phyloP scores from a whole-genome alignment of 352 stramenopile genomes.

The Phytopythium ostracodes region DNA sequence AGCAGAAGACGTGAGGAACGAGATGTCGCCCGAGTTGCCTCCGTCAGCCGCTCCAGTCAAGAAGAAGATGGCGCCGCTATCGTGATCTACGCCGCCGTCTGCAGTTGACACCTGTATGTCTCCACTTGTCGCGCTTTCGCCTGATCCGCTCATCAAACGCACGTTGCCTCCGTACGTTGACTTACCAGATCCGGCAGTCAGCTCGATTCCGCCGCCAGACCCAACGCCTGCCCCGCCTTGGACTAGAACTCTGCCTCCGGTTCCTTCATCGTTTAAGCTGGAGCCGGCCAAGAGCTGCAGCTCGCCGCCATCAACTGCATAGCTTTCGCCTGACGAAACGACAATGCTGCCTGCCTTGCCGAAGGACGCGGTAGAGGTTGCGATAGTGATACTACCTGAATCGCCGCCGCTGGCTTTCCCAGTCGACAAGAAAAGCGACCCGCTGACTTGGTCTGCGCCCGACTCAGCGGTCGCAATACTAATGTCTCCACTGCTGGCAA shows the following conservation, averaged over 20 bases:
- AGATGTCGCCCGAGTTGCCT: conserved; percentile 27
- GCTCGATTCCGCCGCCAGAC: conserved; percentile 20
- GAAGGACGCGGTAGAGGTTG: conserved; percentile 13
- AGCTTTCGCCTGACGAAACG: conserved; percentile 19
- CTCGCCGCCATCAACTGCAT: conserved; percentile 16
- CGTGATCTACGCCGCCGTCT: conserved; percentile 16
- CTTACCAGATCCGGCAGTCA: conserved; percentile 23
- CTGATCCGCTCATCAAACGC: conserved; percentile 23
- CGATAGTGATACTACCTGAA: conserved; percentile 23
- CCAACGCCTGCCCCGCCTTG: conserved; percentile 25
- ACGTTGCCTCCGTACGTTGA: conserved; percentile 20
- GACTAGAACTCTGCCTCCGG: conserved; percentile 23
- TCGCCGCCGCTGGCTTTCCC: conserved; percentile 15
- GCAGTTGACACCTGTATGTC: conserved; percentile 22
- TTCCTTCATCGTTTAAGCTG: conserved; percentile 21
- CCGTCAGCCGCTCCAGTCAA: conserved; percentile 26
- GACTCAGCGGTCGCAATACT: conserved; percentile 19
- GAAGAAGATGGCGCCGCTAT: conserved; percentile 24
- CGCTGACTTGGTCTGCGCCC: conserved; percentile 16
- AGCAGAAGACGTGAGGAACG: conserved; percentile 20
- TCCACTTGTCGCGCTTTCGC: conserved; percentile 22
- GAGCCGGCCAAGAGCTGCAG: conserved; percentile 22
- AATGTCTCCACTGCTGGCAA: conserved; percentile 23
- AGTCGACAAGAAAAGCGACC: conserved; percentile 20
- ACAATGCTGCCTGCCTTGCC: conserved; percentile 20